phyloP scores from a whole-genome alignment of 495 filamentous ascomycete species.

The Aspergillus cavernicola region DNA sequence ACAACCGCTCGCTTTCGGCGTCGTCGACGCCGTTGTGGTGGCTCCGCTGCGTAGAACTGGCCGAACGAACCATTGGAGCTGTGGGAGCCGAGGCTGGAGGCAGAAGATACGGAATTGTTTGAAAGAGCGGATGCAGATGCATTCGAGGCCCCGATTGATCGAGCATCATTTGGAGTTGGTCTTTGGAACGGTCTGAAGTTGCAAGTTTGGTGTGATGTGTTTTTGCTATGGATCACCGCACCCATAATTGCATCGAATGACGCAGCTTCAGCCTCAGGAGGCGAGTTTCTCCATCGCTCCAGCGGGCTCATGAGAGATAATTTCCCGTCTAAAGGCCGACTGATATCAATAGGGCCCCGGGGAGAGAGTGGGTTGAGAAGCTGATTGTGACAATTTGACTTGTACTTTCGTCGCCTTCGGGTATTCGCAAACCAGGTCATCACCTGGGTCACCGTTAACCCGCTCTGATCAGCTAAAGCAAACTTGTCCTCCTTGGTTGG shows the following conservation, averaged over 20 bases:
- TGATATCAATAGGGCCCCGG: no score
- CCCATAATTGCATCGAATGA: constrained; percentile 64
- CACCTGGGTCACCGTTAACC: no score
- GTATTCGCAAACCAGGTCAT: no score
- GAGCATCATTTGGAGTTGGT: neutral
- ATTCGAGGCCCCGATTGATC: constrained; percentile 7
- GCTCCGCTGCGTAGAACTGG: constrained; percentile 33
- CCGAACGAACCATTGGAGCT: constrained; percentile 44
- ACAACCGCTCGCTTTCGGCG: neutral
- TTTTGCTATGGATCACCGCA: constrained; percentile 41
- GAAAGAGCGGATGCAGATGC: constrained; percentile 45
- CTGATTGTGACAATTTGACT: no score
- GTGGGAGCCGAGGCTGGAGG: constrained; percentile 44
- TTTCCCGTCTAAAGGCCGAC: no score
- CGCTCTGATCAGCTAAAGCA: no score
- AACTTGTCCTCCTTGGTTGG: no score
- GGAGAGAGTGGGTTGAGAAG: no score
- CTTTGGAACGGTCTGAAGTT: neutral
- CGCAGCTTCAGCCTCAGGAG: constrained; percentile 72
- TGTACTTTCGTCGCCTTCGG: no score
- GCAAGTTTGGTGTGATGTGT: neutral
- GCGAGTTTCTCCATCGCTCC: constrained; percentile 70
- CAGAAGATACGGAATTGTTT: constrained; percentile 40
- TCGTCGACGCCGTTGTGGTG: neutral
- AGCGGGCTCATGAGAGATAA: constrained; percentile 54